These are phyloP conservation scores for Saccharomycopsis synnaedendra DNA, from an alignment of 805 yeast species.

Conservation along the genomic window DNA sequence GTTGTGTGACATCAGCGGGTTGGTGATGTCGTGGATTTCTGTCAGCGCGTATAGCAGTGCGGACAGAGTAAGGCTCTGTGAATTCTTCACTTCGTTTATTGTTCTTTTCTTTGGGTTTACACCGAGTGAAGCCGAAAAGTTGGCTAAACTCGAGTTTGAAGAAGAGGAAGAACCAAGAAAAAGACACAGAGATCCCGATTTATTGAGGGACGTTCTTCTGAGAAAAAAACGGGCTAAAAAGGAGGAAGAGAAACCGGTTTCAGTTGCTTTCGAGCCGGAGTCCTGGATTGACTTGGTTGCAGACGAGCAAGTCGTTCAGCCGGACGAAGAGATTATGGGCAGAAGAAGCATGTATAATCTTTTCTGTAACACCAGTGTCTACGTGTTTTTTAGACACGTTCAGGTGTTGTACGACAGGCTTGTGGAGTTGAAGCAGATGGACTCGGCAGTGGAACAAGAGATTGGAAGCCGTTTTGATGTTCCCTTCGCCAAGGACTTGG, in stretches of 20 bases:
- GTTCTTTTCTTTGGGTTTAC: slow-evolving; percentile 48
- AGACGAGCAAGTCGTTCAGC: slow-evolving; percentile 19
- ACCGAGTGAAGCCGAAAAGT: slow-evolving; percentile 1
- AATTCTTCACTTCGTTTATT: slow-evolving; percentile 49
- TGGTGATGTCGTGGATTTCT: slow-evolving; percentile 44
- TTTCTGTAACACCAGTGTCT: slow-evolving; percentile 65
- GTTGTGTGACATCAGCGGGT: slow-evolving; percentile 46
- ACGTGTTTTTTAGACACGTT: slow-evolving; percentile 64
- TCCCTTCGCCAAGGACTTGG: slow-evolving; percentile 63
- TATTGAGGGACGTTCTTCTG: slow-evolving; percentile 39
- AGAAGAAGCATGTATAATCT: slow-evolving; percentile 36
- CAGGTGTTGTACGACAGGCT: slow-evolving; percentile 58
- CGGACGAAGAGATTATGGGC: slow-evolving; percentile 13
- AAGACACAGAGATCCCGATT: slow-evolving; percentile 34
- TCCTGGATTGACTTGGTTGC: neutral
- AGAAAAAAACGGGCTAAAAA: slow-evolving; percentile 20
- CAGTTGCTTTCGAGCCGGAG: slow-evolving; percentile 33
- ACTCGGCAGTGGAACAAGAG: slow-evolving; percentile 43
- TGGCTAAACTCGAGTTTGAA: slow-evolving; percentile 4
- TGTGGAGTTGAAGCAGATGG: slow-evolving; percentile 48
- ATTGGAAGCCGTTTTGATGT: slow-evolving; percentile 40
- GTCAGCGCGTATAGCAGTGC: slow-evolving; percentile 48
- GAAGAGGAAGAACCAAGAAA: slow-evolving; percentile 21
- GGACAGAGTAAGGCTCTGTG: slow-evolving; percentile 55
- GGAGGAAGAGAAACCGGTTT: slow-evolving; percentile 31